These are phyloP conservation scores for Colletotrichum viniferum DNA, from an alignment of 2,329 filamentous ascomycete genomes.

Conservation along the genomic window DNA sequence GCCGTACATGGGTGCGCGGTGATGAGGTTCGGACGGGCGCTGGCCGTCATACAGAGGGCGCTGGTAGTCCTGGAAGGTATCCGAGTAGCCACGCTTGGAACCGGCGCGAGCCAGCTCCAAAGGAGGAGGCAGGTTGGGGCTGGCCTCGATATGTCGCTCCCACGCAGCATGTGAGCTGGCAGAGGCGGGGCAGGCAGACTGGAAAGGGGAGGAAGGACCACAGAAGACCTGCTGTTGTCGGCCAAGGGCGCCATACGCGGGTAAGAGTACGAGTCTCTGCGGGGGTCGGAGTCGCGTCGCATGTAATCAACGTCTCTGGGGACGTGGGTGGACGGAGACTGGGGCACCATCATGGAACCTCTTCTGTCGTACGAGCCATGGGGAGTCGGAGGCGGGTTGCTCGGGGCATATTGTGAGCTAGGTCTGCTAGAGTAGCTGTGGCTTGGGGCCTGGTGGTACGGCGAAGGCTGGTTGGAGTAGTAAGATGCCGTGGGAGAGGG, in stretches of 20 bases:
- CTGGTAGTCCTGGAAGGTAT: slow-evolving; percentile 21
- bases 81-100: slow-evolving; percentile 18
- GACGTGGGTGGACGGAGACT: slow-evolving; percentile 37
- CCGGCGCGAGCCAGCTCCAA: slow-evolving; percentile 9
- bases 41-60: slow-evolving; percentile 40
- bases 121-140: background rate
- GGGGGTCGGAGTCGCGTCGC: slow-evolving; percentile 20
- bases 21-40: slow-evolving; percentile 39
- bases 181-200: background rate
- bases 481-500: slow-evolving; percentile 37
- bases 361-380: slow-evolving; percentile 43
- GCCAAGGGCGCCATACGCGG: slow-evolving; percentile 34
- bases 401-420: slow-evolving; percentile 33
- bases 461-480: slow-evolving; percentile 40
- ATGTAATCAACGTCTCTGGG: background rate
- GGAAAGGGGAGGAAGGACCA: background rate
- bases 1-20: slow-evolving; percentile 18
- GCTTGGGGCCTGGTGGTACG: slow-evolving; percentile 47
- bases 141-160: slow-evolving; percentile 12
- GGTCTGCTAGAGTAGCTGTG: slow-evolving; percentile 34
- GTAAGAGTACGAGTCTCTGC: slow-evolving; percentile 26
- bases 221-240: background rate
- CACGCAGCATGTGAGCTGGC: background rate
- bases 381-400: slow-evolving; percentile 31
- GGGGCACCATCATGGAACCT: slow-evolving; percentile 37